Conservation (phyloP, 495 filamentous ascomycete genomes). For the Bacidia gigantensis region DNA sequence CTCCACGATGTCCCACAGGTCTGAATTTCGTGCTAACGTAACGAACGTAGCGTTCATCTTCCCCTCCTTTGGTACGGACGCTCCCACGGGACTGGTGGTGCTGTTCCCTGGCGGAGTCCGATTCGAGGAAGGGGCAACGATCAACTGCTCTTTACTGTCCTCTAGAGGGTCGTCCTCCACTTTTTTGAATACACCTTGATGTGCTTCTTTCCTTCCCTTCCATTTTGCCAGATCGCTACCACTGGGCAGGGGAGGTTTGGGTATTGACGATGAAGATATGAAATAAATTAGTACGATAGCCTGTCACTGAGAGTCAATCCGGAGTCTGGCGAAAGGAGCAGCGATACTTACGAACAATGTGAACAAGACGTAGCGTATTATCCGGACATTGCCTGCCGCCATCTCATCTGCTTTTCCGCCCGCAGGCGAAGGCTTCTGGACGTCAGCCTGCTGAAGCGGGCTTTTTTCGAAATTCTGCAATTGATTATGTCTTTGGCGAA, state of each 20-base stretch:
- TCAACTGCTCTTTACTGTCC: neutral
- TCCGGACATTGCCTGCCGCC: constrained; percentile 52
- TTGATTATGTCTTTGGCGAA: neutral
- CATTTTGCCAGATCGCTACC: constrained; percentile 13
- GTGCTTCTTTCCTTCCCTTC: constrained; percentile 18
- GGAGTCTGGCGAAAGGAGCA: neutral
- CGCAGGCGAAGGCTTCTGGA: constrained; percentile 4
- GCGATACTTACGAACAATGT: constrained; percentile 60
- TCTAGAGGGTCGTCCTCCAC: neutral
- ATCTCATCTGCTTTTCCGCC: constrained; percentile 32
- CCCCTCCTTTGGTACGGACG: constrained; percentile 34
- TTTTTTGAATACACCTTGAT: neutral
- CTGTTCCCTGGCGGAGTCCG: neutral
- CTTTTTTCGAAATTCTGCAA: neutral
- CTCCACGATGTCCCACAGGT: constrained; percentile 91
- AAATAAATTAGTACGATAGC: constrained; percentile 64
- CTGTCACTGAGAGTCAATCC: constrained; percentile 25
- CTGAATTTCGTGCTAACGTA: constrained; percentile 79
- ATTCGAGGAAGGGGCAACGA: neutral
- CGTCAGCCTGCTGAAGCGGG: constrained; percentile 12
- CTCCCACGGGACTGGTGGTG: neutral
- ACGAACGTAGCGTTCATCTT: constrained; percentile 96
- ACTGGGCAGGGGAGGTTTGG: constrained; percentile 18
- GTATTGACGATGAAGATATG: constrained; percentile 56
- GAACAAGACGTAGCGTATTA: constrained; percentile 79